Base-by-base conservation (phyloP, 208 protist species). In the Porcisia hertigi region DNA sequence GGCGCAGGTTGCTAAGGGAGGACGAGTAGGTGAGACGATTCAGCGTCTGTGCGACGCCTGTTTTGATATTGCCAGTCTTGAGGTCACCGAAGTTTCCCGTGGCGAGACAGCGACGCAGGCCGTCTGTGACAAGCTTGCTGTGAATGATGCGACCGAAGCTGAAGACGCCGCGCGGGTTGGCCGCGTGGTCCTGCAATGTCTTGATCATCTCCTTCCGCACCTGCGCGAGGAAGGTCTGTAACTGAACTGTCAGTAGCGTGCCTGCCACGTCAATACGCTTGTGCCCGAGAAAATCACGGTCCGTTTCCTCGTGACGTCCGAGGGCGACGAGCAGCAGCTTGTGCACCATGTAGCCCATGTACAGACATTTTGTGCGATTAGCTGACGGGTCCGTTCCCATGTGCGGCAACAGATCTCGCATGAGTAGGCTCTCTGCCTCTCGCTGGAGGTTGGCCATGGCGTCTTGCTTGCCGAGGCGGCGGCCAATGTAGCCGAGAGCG, bases 211-310 rank as follows among this genome's bases (percentile, higher is more conserved):
- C 90, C 76, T 99, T 99, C 69, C 99, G 99, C 36, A 99, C 84
- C 81, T 99, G 98, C 67, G 99, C 97, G 83, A 99, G 99, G 39
- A 99, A 94, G 76, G 73, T 88, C 80, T 90, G 86, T 34, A 90
- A 82, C 78, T 90, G 89, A 11, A 99, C 90, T 8, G 96, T 97
- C 60, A 99, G 84, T 58, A 99, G 88, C 55, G 98, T 84, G 20
- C 99, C 99, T 2, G 99, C 97, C 54, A 98, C 91, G 82, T 99
- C 96, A 45, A 99, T 94, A 47, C 99, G 90, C 83, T 99, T 99
- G 90, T 99, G 99, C 53, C 99, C 99, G 75, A 99, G 99, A 89
- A 99, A 99, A 81, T 99, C 99, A 34, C 98, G 97, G 79, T 99
- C 99, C 79, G 99, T 99, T 14, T 99, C 82, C 8, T 92, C 82